Base-by-base conservation (phyloP, 1,139 yeast genomes). In the Hyphopichia buzzinii region DNA sequence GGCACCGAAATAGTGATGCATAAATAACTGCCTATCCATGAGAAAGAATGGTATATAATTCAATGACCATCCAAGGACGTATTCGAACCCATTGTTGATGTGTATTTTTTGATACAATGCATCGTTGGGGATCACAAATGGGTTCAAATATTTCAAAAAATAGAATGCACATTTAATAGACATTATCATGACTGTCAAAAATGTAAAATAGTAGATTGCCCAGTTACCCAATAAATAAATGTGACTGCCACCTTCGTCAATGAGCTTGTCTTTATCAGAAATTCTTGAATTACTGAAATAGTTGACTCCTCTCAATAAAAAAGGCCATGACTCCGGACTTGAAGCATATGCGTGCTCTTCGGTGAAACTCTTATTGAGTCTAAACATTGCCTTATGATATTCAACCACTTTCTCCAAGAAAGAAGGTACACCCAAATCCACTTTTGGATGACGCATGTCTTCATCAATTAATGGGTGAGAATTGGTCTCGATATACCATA, bases 401-500 rank as follows among this genome's bases (percentile, higher is more conserved):
- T 69, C 72, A 34, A 46, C 33, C 4, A 69, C 22, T 41, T 67
- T 67, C 26, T 46, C 36, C 44, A 52, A 57, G 37, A 68, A 64
- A 1, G 61, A 43, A 35, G 48, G 55, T 8, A 47, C 39, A 12
- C 39, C 41, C 33, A 58, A 44, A 29, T 59, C 49, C 13, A 70
- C 60, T 31, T 59, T 56, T 13, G 62, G 69, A n/a, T 34, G 41
- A 16, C 51, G 54, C 1, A 28, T 23, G 28, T 65, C 58, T 11
- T 61, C 46, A 16, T 60, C 66, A 7, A 65, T 47, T 4, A 55
- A 40, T 2, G 85, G 84, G 51, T 80, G 83, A n/a, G 62, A 57
- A 46, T 80, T 80, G 40, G 60, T 59, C 46, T 85, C 95, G 33
- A 86, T 65, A 45, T 67, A 74, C 81, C 94, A 86, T 31, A 75